These are phyloP conservation scores for Centaurea solstitialis DNA, from an alignment of 129 eudicot genomes.

Conservation along the genomic window DNA sequence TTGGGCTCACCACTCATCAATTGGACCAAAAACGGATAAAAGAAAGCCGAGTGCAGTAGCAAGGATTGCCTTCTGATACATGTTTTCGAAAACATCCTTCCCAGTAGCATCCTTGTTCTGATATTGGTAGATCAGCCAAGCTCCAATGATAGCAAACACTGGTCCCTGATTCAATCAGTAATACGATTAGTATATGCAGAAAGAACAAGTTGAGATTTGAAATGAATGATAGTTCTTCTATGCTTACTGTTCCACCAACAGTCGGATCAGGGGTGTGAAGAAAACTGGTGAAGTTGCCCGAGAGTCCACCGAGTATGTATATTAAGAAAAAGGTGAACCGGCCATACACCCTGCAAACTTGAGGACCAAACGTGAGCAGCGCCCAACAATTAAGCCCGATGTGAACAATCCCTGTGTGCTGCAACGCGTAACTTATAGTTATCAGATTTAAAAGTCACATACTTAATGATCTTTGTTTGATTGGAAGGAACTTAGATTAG, in stretches of 20 bases:
- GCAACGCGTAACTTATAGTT: slow-evolving; percentile 20
- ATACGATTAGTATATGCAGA: not conserved
- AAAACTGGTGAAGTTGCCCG: slow-evolving; percentile 81
- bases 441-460: not conserved
- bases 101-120: slow-evolving; percentile 49
- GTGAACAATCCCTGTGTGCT: slow-evolving; percentile 87
- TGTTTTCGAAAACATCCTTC: slow-evolving; percentile 51
- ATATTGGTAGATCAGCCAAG: slow-evolving; percentile 73
- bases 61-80: slow-evolving; percentile 64
- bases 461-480: slow-evolving; percentile 14
- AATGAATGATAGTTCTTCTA: not conserved
- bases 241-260: slow-evolving; percentile 89
- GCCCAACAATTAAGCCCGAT: slow-evolving; percentile 64
- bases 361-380: slow-evolving; percentile 73
- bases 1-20: slow-evolving; percentile 81
- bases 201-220: not conserved
- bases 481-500: not conserved
- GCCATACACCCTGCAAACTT: slow-evolving; percentile 74
- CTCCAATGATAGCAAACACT: slow-evolving; percentile 75
- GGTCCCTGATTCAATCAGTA: slow-evolving; percentile 60
- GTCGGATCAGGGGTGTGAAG: slow-evolving; percentile 84
- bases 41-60: slow-evolving; percentile 66
- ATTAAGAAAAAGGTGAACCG: slow-evolving; percentile 72
- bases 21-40: slow-evolving; percentile 62
- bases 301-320: slow-evolving; percentile 82